Evolutionary conservation across 2,329 filamentous ascomycete genomes (phyloP).

Genomic region (Penicillium sp.): DNA sequence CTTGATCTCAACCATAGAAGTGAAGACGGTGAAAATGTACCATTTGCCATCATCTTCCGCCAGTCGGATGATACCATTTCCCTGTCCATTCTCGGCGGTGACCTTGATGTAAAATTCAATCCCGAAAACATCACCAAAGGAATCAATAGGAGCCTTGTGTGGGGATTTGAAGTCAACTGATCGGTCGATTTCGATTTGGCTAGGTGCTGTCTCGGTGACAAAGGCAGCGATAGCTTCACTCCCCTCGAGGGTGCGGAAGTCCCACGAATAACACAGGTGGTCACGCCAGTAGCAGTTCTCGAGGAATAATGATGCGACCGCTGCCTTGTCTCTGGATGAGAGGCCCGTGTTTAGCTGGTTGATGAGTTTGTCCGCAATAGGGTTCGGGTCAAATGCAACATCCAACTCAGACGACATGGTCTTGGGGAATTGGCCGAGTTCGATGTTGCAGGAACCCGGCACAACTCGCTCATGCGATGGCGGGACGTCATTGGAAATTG

Average conservation of each 20-base stretch:
- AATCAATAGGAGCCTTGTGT: slow-evolving; percentile 49
- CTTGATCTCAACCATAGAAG: slow-evolving; percentile 54
- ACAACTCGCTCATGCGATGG: slow-evolving; percentile 45
- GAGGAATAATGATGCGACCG: slow-evolving; percentile 47
- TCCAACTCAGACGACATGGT: slow-evolving; percentile 33
- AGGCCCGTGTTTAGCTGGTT: slow-evolving; percentile 42
- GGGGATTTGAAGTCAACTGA: slow-evolving; percentile 48
- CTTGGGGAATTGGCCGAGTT: slow-evolving; percentile 43
- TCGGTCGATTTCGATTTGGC: slow-evolving; percentile 47
- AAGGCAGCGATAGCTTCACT: slow-evolving; percentile 38
- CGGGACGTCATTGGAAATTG: neutral
- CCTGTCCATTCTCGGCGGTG: slow-evolving; percentile 54
- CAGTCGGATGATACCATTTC: slow-evolving; percentile 57
- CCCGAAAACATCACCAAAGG: slow-evolving; percentile 48
- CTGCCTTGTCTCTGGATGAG: slow-evolving; percentile 30
- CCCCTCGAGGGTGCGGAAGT: slow-evolving; percentile 54
- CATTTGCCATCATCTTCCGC: slow-evolving; percentile 46
- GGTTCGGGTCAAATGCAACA: slow-evolving; percentile 34
- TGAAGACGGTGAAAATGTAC: slow-evolving; percentile 65
- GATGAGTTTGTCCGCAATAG: slow-evolving; percentile 39
- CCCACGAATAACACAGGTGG: slow-evolving; percentile 56
- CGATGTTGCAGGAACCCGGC: slow-evolving; percentile 56
- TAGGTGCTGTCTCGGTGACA: slow-evolving; percentile 42
- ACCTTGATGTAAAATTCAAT: slow-evolving; percentile 58
- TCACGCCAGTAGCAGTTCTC: slow-evolving; percentile 58